phyloP scores from a whole-genome alignment of 2,329 filamentous ascomycete species.

The Aspergillus tubingensis region DNA sequence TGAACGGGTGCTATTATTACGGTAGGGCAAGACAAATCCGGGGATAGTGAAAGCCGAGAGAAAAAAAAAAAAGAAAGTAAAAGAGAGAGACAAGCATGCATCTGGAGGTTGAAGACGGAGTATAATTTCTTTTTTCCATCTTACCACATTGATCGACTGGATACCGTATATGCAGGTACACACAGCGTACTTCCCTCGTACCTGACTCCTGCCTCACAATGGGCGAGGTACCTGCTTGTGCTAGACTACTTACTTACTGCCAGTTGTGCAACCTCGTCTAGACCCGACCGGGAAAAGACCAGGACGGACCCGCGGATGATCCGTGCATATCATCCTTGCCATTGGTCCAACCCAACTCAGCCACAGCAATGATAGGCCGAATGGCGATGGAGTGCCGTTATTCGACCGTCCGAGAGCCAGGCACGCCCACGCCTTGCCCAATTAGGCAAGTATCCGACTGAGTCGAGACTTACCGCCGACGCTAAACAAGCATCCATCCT shows the following conservation, averaged over 20 bases:
- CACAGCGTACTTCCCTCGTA: background rate
- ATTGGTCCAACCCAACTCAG: conserved; percentile 11
- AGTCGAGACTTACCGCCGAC: conserved; percentile 8
- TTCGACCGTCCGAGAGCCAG: background rate
- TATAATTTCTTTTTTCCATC: background rate
- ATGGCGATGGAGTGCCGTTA: conserved; percentile 1
- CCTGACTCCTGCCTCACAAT: background rate
- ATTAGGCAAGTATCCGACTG: conserved; percentile 2
- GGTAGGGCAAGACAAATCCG: background rate
- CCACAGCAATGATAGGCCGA: conserved; percentile 8
- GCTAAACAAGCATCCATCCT: background rate
- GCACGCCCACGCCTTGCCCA: conserved; percentile 5
- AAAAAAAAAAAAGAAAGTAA: too few species aligned
- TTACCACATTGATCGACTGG: background rate
- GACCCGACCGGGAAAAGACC: background rate
- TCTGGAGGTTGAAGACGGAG: background rate
- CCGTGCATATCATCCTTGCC: background rate
- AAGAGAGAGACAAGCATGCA: background rate
- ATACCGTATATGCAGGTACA: background rate
- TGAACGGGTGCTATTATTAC: background rate
- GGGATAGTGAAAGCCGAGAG: background rate
- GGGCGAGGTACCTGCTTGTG: background rate
- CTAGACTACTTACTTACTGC: background rate
- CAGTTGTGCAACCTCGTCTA: background rate
- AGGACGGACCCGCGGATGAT: conserved; percentile 8